A percentile compares a stretch with the other conserved stretches of the same genome.
Conservation (phyloP, 2,329 filamentous ascomycete genomes). For the Ophiostoma angusticollis region DNA sequence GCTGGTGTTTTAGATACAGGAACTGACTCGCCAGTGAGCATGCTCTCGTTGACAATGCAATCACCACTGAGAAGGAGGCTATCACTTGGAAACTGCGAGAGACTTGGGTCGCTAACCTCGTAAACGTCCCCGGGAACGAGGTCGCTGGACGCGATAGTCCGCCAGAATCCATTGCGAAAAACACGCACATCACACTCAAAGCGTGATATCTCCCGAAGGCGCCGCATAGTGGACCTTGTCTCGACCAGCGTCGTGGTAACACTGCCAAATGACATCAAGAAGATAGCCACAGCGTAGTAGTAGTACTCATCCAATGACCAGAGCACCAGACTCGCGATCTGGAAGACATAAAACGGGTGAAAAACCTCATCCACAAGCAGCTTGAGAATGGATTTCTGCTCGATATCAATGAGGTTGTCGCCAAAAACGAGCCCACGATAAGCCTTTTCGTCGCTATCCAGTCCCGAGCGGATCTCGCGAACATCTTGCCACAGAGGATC, state of each 20-base stretch:
- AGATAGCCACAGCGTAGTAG: slow-evolving; percentile 93
- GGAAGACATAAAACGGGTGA: slow-evolving; percentile 97
- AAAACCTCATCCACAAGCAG: slow-evolving; percentile 88
- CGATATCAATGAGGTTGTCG: slow-evolving; percentile 79
- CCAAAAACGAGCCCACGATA: slow-evolving; percentile 79
- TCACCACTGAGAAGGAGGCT: slow-evolving; percentile 85
- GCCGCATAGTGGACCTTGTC: slow-evolving; percentile 82
- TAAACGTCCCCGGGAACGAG: slow-evolving; percentile 93
- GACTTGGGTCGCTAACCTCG: slow-evolving; percentile 84
- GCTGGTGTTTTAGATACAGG: slow-evolving; percentile 87
- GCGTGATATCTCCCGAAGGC: slow-evolving; percentile 77
- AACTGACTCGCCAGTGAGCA: slow-evolving; percentile 95
- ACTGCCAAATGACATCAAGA: slow-evolving; percentile 85
- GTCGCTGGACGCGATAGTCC: slow-evolving; percentile 72
- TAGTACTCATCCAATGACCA: slow-evolving; percentile 97
- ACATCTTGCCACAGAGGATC: slow-evolving; percentile 80
- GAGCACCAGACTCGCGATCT: slow-evolving; percentile 82
- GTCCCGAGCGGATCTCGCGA: slow-evolving; percentile 58
- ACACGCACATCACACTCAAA: slow-evolving; percentile 96
- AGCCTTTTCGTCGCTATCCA: slow-evolving; percentile 80
- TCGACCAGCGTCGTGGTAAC: slow-evolving; percentile 83
- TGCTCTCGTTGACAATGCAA: slow-evolving; percentile 98
- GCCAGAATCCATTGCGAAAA: slow-evolving; percentile 90
- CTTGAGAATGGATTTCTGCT: slow-evolving; percentile 73
- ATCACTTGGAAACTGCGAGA: slow-evolving; percentile 82